Evolutionary conservation across 257 asterid species (phyloP).

Genomic region (Gynochthodes officinalis): DNA sequence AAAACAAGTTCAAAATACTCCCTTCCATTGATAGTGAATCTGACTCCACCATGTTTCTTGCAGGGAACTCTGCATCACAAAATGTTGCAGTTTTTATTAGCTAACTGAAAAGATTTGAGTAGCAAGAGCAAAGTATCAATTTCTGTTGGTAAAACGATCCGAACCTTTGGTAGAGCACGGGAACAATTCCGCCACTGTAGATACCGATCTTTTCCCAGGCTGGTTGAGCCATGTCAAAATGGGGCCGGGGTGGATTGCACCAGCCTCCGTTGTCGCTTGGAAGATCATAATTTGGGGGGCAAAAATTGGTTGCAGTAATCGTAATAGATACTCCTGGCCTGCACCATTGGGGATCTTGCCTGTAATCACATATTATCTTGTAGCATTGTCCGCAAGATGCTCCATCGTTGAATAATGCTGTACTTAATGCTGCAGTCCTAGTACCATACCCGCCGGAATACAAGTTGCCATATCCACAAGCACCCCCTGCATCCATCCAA

Average conservation of each 20-base stretch:
- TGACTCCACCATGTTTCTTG: slow-evolving; percentile 71
- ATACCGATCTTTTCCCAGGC: slow-evolving; percentile 42
- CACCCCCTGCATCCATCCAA: slow-evolving; percentile 30
- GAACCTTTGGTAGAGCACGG: slow-evolving; percentile 36
- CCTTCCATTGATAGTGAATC: slow-evolving; percentile 71
- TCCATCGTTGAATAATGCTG: slow-evolving; percentile 40
- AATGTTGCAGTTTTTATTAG: not conserved
- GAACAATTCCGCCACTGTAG: slow-evolving; percentile 42
- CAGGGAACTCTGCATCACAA: slow-evolving; percentile 69
- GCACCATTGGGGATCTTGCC: slow-evolving; percentile 29
- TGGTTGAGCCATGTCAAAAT: slow-evolving; percentile 48
- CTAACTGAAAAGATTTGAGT: no score
- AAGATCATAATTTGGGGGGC: slow-evolving; percentile 40
- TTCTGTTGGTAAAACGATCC: not conserved
- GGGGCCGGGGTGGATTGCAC: slow-evolving; percentile 46
- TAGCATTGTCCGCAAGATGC: slow-evolving; percentile 44
- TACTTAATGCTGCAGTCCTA: slow-evolving; percentile 38
- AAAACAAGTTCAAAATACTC: slow-evolving; percentile 70
- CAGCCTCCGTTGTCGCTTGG: slow-evolving; percentile 44
- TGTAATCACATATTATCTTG: slow-evolving; percentile 36
- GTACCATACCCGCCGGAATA: slow-evolving; percentile 35
- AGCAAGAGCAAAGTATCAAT: no score
- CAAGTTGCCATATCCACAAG: slow-evolving; percentile 39
- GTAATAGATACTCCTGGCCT: slow-evolving; percentile 31
- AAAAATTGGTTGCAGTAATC: slow-evolving; percentile 38